These are phyloP conservation scores for Epichloe uncinata DNA, from an alignment of 2,329 filamentous ascomycete species.

Conservation along the genomic window DNA sequence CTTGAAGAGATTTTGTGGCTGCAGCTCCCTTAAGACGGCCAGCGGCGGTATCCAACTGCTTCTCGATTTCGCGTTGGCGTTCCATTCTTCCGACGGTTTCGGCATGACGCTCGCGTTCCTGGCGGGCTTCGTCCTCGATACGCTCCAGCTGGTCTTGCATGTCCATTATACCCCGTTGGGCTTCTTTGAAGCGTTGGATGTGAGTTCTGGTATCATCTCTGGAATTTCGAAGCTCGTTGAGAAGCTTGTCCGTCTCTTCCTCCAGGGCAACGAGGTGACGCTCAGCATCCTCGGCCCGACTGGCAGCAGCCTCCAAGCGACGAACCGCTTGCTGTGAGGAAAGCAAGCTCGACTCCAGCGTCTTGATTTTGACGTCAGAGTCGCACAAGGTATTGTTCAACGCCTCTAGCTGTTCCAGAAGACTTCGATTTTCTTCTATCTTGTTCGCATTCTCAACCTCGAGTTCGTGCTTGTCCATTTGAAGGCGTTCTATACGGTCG, in stretches of 20 bases:
- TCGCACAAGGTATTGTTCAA: constrained; percentile 69
- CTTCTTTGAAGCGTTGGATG: constrained; percentile 70
- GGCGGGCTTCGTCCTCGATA: constrained; percentile 70
- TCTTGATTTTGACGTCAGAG: constrained; percentile 67
- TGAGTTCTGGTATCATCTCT: constrained; percentile 68
- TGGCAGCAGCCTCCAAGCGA: constrained; percentile 58
- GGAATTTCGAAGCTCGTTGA: constrained; percentile 51
- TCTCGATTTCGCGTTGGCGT: constrained; percentile 66
- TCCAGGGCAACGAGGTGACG: constrained; percentile 68
- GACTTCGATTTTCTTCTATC: constrained; percentile 67
- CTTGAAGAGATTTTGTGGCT: constrained; percentile 50
- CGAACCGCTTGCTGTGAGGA: constrained; percentile 67
- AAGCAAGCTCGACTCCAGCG: constrained; percentile 61
- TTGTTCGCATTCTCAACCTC: constrained; percentile 65
- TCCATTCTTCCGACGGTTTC: constrained; percentile 78
- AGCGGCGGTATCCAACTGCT: constrained; percentile 66
- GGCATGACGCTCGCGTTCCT: constrained; percentile 68
- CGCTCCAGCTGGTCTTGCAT: constrained; percentile 79
- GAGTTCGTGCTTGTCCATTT: constrained; percentile 58
- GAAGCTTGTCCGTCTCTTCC: constrained; percentile 62
- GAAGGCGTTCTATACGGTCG: constrained; percentile 60
- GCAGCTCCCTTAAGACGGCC: constrained; percentile 72
- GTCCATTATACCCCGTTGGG: constrained; percentile 63
- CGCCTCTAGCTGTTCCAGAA: constrained; percentile 73
- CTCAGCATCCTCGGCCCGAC: constrained; percentile 67